Evolutionary conservation across 2,329 filamentous ascomycete species (phyloP).

Genomic region (Amylocarpus encephaloides): DNA sequence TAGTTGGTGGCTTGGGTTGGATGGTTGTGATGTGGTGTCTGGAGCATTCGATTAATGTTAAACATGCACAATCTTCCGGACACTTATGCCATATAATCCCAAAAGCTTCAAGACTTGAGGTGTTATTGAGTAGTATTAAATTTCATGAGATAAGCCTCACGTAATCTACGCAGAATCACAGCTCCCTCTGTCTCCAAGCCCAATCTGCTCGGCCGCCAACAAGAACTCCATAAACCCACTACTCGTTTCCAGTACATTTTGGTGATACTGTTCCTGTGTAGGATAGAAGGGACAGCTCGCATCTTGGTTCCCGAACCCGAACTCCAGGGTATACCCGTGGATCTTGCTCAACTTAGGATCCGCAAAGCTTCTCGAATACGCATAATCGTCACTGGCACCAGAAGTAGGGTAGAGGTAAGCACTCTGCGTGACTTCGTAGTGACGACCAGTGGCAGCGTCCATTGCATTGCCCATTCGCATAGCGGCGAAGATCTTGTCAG

Average conservation of each 20-base stretch:
- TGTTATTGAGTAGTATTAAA: too few species aligned
- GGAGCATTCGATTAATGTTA: too few species aligned
- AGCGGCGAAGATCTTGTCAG: slow-evolving; percentile 30
- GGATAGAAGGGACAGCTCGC: slow-evolving; percentile 41
- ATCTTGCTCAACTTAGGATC: slow-evolving; percentile 34
- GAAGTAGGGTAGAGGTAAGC: slow-evolving; percentile 41
- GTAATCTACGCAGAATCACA: background rate
- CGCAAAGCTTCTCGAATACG: slow-evolving; percentile 38
- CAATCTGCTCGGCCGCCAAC: slow-evolving; percentile 23
- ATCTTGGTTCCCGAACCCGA: slow-evolving; percentile 35
- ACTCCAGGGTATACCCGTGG: slow-evolving; percentile 41
- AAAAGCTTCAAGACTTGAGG: too few species aligned
- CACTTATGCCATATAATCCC: too few species aligned
- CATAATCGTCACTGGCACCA: slow-evolving; percentile 42
- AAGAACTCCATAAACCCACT: slow-evolving; percentile 44
- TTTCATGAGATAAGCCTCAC: too few species aligned
- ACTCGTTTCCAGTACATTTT: slow-evolving; percentile 39
- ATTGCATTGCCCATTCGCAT: slow-evolving; percentile 35
- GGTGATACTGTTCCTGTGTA: slow-evolving; percentile 36
- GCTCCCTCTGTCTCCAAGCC: slow-evolving; percentile 8
- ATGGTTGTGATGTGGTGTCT: too few species aligned
- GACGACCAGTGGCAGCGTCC: slow-evolving; percentile 33
- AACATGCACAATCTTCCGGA: too few species aligned
- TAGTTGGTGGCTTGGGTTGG: too few species aligned
- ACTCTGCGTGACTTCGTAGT: slow-evolving; percentile 35